phyloP scores from a whole-genome alignment of 371 early-diverging fungal species.

The Saksenaea vasiformis region DNA sequence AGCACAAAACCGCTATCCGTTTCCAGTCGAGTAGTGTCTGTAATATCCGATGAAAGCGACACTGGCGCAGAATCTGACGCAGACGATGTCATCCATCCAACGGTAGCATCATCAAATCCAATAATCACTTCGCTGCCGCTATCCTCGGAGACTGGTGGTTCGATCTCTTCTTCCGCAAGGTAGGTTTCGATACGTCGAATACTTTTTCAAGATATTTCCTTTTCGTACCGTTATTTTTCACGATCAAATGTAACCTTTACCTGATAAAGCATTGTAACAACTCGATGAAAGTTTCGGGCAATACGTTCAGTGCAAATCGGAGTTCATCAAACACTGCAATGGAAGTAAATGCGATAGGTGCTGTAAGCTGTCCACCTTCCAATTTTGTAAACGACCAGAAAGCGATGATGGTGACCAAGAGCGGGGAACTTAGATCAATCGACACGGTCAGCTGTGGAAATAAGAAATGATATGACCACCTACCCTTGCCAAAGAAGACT shows the following conservation, averaged over 20 bases:
- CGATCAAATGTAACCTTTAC: not conserved
- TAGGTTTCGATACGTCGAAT: conserved; percentile 61
- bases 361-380: conserved; percentile 54
- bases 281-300: conserved; percentile 52
- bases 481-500: conserved; percentile 43
- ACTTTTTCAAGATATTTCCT: conserved; percentile 1
- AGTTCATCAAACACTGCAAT: conserved; percentile 56
- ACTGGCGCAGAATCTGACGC: conserved; percentile 17
- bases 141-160: conserved; percentile 34
- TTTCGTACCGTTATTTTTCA: not conserved
- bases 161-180: conserved; percentile 59
- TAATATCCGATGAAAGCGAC: conserved; percentile 7
- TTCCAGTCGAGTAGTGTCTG: conserved; percentile 15
- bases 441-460: not conserved
- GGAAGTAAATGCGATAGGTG: conserved; percentile 62
- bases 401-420: conserved; percentile 51
- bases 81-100: conserved; percentile 26
- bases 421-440: conserved; percentile 38
- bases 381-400: conserved; percentile 60
- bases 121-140: conserved; percentile 39
- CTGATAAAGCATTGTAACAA: conserved; percentile 24
- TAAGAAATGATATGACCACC: not conserved
- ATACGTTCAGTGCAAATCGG: conserved; percentile 53
- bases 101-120: conserved; percentile 54
- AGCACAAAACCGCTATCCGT: conserved; percentile 43